These are phyloP conservation scores for Ustilago hordei DNA, from an alignment of 1,284 basidiomycete species.

Conservation along the genomic window DNA sequence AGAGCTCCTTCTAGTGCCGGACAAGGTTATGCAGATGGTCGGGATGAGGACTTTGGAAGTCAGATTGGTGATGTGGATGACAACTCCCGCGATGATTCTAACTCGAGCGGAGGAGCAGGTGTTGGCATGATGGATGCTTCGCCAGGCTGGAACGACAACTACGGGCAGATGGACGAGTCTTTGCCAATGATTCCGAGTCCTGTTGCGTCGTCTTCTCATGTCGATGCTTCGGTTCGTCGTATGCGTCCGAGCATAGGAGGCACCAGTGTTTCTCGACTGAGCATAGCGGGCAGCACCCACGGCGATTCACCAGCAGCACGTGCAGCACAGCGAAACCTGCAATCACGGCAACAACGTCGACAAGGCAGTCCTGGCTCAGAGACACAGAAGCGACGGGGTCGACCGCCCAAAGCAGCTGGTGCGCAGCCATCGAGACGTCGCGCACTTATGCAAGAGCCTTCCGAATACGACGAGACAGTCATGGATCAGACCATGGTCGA, in stretches of 20 bases:
- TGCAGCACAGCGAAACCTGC: conserved; percentile 34
- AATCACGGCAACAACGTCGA: conserved; percentile 32
- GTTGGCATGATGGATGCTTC: conserved; percentile 10
- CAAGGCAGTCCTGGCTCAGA: conserved; percentile 37
- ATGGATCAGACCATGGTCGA: conserved; percentile 43
- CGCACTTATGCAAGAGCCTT: conserved; percentile 24
- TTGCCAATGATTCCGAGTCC: conserved; percentile 42
- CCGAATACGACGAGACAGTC: conserved; percentile 32
- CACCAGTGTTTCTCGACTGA: conserved; percentile 28
- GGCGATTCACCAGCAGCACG: conserved; percentile 42
- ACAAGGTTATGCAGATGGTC: conserved; percentile 7
- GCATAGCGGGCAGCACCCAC: conserved; percentile 18
- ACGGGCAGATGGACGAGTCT: conserved; percentile 16
- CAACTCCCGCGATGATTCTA: conserved; percentile 9
- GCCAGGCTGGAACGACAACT: conserved; percentile 20
- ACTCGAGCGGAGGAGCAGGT: conserved; percentile 15
- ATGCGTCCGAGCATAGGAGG: conserved; percentile 35
- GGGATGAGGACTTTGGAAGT: conserved; percentile 21
- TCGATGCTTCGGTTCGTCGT: conserved; percentile 29
- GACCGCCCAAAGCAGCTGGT: conserved; percentile 27
- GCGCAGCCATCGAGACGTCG: conserved; percentile 5
- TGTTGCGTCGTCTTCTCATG: conserved; percentile 25
- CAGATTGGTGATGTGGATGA: conserved; percentile 27
- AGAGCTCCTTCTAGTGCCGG: background rate
- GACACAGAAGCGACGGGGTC: conserved; percentile 9